Percentiles rank a stretch among this genome's conserved stretches.
Conservation (phyloP, 228 moss, liverwort and hornwort species). For the Sphagnum fallax region DNA sequence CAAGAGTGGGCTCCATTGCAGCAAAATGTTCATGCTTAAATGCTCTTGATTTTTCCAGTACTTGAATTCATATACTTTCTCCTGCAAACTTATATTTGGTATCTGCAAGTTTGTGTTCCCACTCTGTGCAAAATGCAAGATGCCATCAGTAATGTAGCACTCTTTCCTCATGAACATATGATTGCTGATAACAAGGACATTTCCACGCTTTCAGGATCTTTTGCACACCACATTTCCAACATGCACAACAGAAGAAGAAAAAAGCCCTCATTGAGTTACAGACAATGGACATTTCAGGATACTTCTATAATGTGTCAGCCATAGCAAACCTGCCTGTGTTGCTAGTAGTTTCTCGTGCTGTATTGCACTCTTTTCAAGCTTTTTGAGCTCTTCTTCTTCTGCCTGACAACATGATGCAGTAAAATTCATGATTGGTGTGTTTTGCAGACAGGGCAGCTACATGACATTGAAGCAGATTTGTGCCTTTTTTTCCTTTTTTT, state of each 20-base stretch:
- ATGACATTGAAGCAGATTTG: too few species aligned
- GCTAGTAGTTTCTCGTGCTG: constrained; percentile 27
- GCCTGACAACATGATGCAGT: constrained; percentile 13
- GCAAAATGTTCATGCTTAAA: constrained; percentile 30
- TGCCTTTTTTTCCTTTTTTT: too few species aligned
- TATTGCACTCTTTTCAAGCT: constrained; percentile 15
- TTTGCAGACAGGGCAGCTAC: background rate
- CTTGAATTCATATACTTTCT: constrained; percentile 12
- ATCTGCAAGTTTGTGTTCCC: constrained; percentile 14
- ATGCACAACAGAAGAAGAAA: background rate
- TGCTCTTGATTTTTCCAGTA: constrained; percentile 23
- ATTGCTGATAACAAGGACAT: background rate
- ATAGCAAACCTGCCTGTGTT: background rate
- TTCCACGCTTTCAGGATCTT: background rate
- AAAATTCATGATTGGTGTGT: background rate
- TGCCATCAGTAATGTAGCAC: background rate
- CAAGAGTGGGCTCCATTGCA: constrained; percentile 39
- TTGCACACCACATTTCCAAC: background rate
- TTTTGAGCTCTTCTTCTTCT: constrained; percentile 26
- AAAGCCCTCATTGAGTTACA: background rate
- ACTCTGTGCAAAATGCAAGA: constrained; percentile 14
- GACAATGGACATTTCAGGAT: background rate
- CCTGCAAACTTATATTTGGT: constrained; percentile 24
- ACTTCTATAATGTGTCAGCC: too few species aligned
- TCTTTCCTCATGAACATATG: too few species aligned